Evolutionary conservation across 257 asterid genomes (phyloP), one percentile per base, ranked within the genome.

Genomic region (Marsdenia floribunda): DNA sequence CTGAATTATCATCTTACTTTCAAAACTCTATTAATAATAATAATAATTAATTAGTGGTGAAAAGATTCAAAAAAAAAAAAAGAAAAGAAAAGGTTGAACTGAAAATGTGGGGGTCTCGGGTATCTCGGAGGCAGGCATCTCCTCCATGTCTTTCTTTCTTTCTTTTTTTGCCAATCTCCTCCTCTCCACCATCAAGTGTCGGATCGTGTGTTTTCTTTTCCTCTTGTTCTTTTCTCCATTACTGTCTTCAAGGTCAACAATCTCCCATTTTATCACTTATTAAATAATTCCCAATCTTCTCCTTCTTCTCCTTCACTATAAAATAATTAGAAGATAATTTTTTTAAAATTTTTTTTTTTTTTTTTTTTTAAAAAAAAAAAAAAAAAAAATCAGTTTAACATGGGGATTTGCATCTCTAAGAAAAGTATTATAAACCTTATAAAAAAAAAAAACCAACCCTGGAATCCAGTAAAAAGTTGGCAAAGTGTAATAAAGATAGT

Each of bases 151-250:
- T 54, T n/a, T n/a, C n/a, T n/a, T n/a, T n/a, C n/a, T n/a, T n/a
- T n/a, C n/a, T n/a, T n/a, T n/a, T n/a, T n/a, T n/a, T n/a, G n/a
- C n/a, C n/a, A n/a, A n/a, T n/a, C 71, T 71, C 70, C 66, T 42
- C 72, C 40, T 71, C 80, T 84, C 96, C 94, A 87, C 96, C 84
- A 87, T 47, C 4, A 81, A 78, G 58, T 90, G 92, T 90, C 91
- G 91, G 89, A 82, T 81, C 80, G 60, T 82, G 74, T 75, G 71
- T 40, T 7, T 12, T 33, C 42, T 0, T 59, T 5, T 59, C 15
- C 21, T 57, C 10, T 21, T 57, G 63, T 57, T 57, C 21, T 59
- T 18, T n/a, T 78, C 42, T 55, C 64, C 58, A 37, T 58, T 74
- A 67, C 65, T 72, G 79, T 47, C 67, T 77, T 14, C 49, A 76